Evolutionary conservation across 176 grass and related monocot species (phyloP), one percentile per base, ranked within the genome.

Genomic region (Calamus simplicifolius): DNA sequence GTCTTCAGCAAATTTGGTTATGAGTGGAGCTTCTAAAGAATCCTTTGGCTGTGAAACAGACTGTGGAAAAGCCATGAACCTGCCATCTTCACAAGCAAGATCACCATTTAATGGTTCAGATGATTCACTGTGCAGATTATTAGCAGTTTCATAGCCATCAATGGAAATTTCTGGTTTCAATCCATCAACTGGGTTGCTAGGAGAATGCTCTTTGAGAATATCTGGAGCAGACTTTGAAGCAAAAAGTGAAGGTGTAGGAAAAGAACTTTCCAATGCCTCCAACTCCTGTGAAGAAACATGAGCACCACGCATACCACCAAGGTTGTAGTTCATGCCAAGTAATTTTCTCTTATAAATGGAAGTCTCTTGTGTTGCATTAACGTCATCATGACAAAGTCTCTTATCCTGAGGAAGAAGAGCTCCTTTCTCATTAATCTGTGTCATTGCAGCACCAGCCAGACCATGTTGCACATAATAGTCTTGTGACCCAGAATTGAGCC

Each of bases 181-280:
- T 48, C 77, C 69, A 18, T 77, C 73, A 38, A 70, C 27, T 80
- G 67, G 69, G 29, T 26, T 70, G 53, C 25, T 52, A 70, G 55
- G 27, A 48, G 27, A 62, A 54, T 4, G 2, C 59, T 53, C 58
- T 50, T 60, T 55, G 68, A 72, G 49, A 71, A 67, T 31, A 78
- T 76, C 58, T 26, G 63, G 66, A 72, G 17, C 17, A 29, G 75
- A 81, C 66, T 82, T 57, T 65, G 70, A 62, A 70, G 31, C 29
- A 74, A 57, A 27, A 68, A 54, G 57, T 23, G 73, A 31, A 5
- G 49, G 35, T 4, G 57, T 49, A 59, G 68, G 75, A 70, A 75
- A 29, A 27, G 78, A 79, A 49, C 75, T 85, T 76, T 90, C 78
- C 19, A 82, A 52, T 76, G 71, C 72, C 67, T 82, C 78, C 48